Conservation (phyloP, 2,329 filamentous ascomycete genomes). For the Exophiala oligosperma region DNA sequence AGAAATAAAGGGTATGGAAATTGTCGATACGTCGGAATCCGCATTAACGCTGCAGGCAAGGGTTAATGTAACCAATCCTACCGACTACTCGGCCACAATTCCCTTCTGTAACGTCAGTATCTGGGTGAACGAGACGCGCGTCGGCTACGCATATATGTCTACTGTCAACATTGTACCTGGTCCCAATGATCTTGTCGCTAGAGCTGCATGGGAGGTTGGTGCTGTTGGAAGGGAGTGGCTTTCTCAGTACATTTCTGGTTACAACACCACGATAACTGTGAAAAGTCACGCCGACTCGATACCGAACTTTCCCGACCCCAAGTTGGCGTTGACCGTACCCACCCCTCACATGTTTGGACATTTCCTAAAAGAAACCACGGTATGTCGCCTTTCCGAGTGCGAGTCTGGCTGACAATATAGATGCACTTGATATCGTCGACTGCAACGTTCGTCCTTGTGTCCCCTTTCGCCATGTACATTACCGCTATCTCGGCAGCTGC, state of each 20-base stretch:
- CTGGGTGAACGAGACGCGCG: slow-evolving; percentile 67
- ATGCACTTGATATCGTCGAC: slow-evolving; percentile 85
- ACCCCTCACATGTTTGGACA: slow-evolving; percentile 56
- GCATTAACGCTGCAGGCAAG: slow-evolving; percentile 70
- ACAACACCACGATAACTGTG: slow-evolving; percentile 77
- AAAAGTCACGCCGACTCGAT: slow-evolving; percentile 71
- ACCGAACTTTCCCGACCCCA: slow-evolving; percentile 70
- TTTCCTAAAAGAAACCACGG: slow-evolving; percentile 81
- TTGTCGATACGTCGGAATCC: slow-evolving; percentile 70
- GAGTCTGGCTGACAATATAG: slow-evolving; percentile 26
- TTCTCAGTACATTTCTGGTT: slow-evolving; percentile 83
- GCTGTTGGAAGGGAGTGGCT: slow-evolving; percentile 70
- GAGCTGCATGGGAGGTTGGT: slow-evolving; percentile 74
- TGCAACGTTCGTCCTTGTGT: slow-evolving; percentile 78
- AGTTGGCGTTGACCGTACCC: slow-evolving; percentile 69
- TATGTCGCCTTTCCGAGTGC: slow-evolving; percentile 36
- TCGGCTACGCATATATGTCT: slow-evolving; percentile 70
- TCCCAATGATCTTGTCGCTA: slow-evolving; percentile 67
- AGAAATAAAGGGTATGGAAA: slow-evolving; percentile 67
- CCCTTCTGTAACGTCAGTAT: slow-evolving; percentile 79
- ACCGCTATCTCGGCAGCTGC: slow-evolving; percentile 81
- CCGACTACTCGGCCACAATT: slow-evolving; percentile 77
- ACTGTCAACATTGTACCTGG: slow-evolving; percentile 64
- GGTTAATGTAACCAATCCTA: slow-evolving; percentile 88
- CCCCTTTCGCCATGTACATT: slow-evolving; percentile 78